Evolutionary conservation across 495 filamentous ascomycete species (phyloP).

Genomic region (Podospora didyma): DNA sequence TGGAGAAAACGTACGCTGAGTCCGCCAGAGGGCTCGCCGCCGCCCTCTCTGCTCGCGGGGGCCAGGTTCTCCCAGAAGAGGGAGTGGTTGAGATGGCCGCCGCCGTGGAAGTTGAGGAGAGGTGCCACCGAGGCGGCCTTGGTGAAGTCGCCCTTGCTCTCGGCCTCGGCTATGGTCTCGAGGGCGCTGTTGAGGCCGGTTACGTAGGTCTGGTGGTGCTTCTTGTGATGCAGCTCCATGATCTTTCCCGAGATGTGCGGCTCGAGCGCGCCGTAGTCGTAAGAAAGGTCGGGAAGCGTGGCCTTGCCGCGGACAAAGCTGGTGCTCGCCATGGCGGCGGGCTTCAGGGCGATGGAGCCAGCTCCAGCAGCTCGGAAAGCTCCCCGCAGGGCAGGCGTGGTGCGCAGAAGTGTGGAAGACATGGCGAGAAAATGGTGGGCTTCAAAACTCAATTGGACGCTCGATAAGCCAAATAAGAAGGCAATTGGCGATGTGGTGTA

Average conservation of each 20-base stretch:
- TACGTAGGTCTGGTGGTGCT: slow-evolving; percentile 78
- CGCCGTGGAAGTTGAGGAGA: slow-evolving; percentile 94
- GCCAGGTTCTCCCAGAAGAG: slow-evolving; percentile 98
- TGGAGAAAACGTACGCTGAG: slow-evolving; percentile 35
- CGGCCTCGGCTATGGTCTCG: slow-evolving; percentile 58
- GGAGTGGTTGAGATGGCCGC: slow-evolving; percentile 90
- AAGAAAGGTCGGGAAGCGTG: slow-evolving; percentile 89
- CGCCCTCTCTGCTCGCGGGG: slow-evolving; percentile 62
- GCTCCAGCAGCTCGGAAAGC: slow-evolving; percentile 40
- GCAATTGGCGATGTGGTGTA: neutral
- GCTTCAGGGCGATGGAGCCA: slow-evolving; percentile 19
- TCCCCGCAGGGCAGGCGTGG: slow-evolving; percentile 39
- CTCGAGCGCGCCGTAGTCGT: slow-evolving; percentile 89
- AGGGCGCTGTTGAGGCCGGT: slow-evolving; percentile 63
- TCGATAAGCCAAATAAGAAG: neutral
- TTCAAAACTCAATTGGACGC: slow-evolving; percentile 2
- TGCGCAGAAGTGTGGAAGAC: slow-evolving; percentile 52
- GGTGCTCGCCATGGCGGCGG: slow-evolving; percentile 60
- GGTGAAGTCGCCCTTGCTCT: slow-evolving; percentile 53
- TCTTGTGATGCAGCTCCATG: slow-evolving; percentile 89
- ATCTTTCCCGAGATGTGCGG: slow-evolving; percentile 93
- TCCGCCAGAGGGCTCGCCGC: slow-evolving; percentile 65
- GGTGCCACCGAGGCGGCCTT: slow-evolving; percentile 79
- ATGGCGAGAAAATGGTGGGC: slow-evolving; percentile 25
- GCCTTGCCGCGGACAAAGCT: slow-evolving; percentile 82